Evolutionary conservation across 345 rosid genomes (phyloP), one percentile per base, ranked within the genome.

Genomic region (Aquilaria sinensis): DNA sequence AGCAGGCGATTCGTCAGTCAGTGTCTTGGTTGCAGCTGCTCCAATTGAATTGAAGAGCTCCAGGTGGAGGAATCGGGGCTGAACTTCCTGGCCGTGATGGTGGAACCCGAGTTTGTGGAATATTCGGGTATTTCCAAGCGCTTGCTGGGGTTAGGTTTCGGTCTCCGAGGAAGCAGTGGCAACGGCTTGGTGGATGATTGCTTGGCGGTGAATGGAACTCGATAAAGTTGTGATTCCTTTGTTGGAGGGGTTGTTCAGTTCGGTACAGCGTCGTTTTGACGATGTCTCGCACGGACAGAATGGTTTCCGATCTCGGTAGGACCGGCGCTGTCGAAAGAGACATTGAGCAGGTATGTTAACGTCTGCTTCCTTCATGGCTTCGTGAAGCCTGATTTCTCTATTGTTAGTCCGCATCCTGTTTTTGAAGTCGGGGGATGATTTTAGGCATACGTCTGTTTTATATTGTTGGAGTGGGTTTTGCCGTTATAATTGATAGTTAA

Each of bases 291-390:
- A 73, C 79, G 62, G 93, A 78, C 67, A 78, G 89, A 75, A 88
- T 94, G 97, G 87, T 96, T 53, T 81, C 90, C 79, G 97, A 91
- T 88, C 96, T 91, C 78, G 80, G 85, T 70, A 81, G 96, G 77
- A 79, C 80, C 8, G 97, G 81, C 50, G 80, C 92, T 8, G 84
- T 88, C 5, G 99, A 88, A 78, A 81, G 99, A 63, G 96, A 94
- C 78, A 74, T 78, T 60, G 99, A 94, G 75, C 99, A 91, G 99
- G 99, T 94, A 74, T 9, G 43, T 37, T 37, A 37, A 1, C 8
- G 5, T 37, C 43, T 37, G 43, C 43, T 37, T 37, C 43, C 43
- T 37, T 9, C 43, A 37, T 37, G 8, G 43, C 43, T 37, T 37
- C 43, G 43, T 37, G 43, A 37, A 37, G 43, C 68, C 37, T 37